Evolutionary conservation across 1,284 basidiomycete species (phyloP).

Genomic region (Grifola frondosa): DNA sequence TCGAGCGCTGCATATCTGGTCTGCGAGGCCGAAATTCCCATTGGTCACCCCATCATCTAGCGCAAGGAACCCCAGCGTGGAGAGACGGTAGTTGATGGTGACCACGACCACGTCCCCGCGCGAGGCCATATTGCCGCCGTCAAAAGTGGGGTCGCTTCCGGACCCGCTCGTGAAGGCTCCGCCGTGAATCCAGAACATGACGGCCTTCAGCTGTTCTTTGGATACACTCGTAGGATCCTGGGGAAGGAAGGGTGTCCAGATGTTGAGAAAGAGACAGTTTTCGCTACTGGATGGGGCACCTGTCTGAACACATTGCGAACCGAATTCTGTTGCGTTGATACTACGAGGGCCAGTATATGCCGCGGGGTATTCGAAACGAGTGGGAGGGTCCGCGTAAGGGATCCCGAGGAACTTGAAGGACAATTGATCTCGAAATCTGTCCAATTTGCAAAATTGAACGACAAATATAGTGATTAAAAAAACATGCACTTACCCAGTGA

Average conservation of each 20-base stretch:
- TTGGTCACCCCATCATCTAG: conserved; percentile 37
- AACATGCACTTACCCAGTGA: conserved; percentile 27
- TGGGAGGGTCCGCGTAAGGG: conserved; percentile 34
- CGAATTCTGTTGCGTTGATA: conserved; percentile 33
- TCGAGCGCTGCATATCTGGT: conserved; percentile 38
- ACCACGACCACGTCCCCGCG: conserved; percentile 47
- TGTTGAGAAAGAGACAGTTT: conserved; percentile 44
- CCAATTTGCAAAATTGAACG: neutral
- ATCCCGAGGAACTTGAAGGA: conserved; percentile 39
- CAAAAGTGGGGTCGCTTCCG: conserved; percentile 26
- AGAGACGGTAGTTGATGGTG: conserved; percentile 46
- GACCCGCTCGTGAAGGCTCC: conserved; percentile 45
- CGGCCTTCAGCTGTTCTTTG: conserved; percentile 35
- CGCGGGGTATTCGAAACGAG: conserved; percentile 34
- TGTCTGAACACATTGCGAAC: conserved; percentile 31
- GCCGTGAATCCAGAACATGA: conserved; percentile 47
- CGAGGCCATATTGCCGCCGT: conserved; percentile 37
- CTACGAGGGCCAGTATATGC: conserved; percentile 26
- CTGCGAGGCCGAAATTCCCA: conserved; percentile 43
- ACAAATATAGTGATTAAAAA: neutral
- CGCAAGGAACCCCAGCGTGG: conserved; percentile 43
- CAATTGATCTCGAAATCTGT: conserved; percentile 34
- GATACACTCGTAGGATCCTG: conserved; percentile 11
- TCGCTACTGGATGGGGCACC: conserved; percentile 30
- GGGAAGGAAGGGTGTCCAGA: conserved; percentile 42